phyloP scores from a whole-genome alignment of 176 grass and related monocot species.

The Oropetium thomaeum region DNA sequence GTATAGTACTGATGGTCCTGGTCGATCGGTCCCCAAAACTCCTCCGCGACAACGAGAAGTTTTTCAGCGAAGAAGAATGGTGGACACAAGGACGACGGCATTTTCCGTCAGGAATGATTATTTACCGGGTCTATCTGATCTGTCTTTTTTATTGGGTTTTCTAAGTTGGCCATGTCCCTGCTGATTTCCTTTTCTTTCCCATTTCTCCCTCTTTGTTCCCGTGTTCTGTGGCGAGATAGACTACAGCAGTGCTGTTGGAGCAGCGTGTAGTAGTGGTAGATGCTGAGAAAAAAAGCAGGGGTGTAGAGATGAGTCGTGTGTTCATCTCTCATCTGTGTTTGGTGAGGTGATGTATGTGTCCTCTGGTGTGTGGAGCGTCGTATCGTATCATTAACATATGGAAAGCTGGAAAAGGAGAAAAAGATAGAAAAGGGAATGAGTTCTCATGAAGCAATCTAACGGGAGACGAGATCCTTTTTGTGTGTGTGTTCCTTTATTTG shows the following conservation, averaged over 20 bases:
- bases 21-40: neutral
- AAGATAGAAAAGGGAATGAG: slow-evolving; percentile 59
- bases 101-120: neutral
- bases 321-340: slow-evolving; percentile 7
- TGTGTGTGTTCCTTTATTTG: slow-evolving; percentile 22
- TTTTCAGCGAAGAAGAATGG: neutral
- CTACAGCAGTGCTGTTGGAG: neutral
- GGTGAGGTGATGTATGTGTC: slow-evolving; percentile 40
- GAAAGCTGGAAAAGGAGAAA: slow-evolving; percentile 70
- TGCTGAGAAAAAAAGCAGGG: slow-evolving; percentile 14
- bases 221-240: neutral
- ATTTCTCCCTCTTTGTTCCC: slow-evolving; percentile 35
- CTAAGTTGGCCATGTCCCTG: slow-evolving; percentile 16
- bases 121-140: neutral
- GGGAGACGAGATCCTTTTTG: slow-evolving; percentile 29
- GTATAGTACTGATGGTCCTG: slow-evolving; percentile 9
- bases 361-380: slow-evolving; percentile 27
- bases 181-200: slow-evolving; percentile 42
- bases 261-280: neutral
- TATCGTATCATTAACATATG: slow-evolving; percentile 67
- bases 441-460: slow-evolving; percentile 61
- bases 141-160: slow-evolving; percentile 18
- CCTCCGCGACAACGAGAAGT: neutral
- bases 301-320: neutral
- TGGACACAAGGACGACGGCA: neutral